Evolutionary conservation across 169 alveolate genomes (phyloP).

Genomic region (Babesia ovata): DNA sequence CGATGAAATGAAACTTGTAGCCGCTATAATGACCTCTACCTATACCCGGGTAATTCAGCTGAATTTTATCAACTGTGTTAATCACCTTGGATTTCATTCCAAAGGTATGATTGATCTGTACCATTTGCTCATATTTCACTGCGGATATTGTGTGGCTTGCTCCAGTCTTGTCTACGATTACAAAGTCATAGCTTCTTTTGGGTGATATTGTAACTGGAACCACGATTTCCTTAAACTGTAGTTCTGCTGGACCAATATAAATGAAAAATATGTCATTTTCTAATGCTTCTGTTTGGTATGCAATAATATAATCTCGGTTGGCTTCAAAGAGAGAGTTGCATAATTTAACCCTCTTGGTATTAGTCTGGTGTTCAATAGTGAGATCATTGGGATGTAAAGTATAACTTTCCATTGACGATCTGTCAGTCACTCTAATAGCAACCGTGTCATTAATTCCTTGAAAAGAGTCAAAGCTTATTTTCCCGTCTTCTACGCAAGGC

Average conservation of each 20-base stretch:
- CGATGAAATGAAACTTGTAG: constrained; percentile 1
- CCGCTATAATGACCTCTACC: neutral
- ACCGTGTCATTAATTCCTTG: neutral
- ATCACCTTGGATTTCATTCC: constrained; percentile 31
- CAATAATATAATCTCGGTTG: neutral
- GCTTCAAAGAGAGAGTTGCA: neutral
- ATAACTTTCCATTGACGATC: neutral
- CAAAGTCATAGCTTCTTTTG: constrained; percentile 3
- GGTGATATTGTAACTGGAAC: neutral
- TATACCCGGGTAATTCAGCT: constrained; percentile 6
- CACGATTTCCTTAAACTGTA: constrained; percentile 3
- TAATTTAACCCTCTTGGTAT: neutral
- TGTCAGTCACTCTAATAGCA: neutral
- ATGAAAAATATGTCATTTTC: neutral
- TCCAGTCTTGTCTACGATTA: constrained; percentile 3
- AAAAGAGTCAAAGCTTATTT: neutral
- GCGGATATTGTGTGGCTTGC: neutral
- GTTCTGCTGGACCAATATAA: constrained; percentile 6
- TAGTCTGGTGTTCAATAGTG: neutral
- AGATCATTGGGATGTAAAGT: neutral
- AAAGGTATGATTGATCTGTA: neutral
- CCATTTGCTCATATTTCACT: neutral
- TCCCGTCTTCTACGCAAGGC: neutral
- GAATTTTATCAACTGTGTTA: neutral
- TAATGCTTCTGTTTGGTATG: neutral